Evolutionary conservation across 2,329 filamentous ascomycete species (phyloP).

Genomic region (Microcyclosporella mali): DNA sequence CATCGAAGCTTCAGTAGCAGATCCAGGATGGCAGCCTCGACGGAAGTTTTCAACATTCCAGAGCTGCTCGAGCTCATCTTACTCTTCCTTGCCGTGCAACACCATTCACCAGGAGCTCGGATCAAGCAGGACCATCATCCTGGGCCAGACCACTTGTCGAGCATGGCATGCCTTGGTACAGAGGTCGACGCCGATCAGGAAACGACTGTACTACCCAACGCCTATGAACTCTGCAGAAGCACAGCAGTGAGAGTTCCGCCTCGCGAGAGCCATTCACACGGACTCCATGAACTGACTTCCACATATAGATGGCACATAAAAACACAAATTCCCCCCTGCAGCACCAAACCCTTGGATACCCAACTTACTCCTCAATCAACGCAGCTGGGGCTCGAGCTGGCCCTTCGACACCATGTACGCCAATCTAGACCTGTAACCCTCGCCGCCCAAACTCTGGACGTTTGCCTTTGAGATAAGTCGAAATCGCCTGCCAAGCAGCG

Average conservation of each 20-base stretch:
- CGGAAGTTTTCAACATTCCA: slow-evolving; percentile 14
- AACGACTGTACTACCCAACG: slow-evolving; percentile 16
- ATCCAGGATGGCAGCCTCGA: slow-evolving; percentile 7
- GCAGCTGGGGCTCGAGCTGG: slow-evolving; percentile 20
- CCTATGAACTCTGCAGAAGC: slow-evolving; percentile 3
- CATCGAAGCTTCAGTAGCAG: too few species aligned
- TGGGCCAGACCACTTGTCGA: slow-evolving; percentile 10
- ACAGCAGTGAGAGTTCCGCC: neutral
- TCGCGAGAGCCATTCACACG: too few species aligned
- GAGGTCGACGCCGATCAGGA: slow-evolving; percentile 12
- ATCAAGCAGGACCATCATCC: slow-evolving; percentile 13
- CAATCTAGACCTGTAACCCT: slow-evolving; percentile 10
- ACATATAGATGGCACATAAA: slow-evolving; percentile 6
- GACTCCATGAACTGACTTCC: too few species aligned
- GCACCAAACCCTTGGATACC: slow-evolving; percentile 21
- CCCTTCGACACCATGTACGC: slow-evolving; percentile 15
- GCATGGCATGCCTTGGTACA: slow-evolving; percentile 16
- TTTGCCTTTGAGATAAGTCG: slow-evolving; percentile 18
- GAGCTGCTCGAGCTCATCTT: slow-evolving; percentile 17
- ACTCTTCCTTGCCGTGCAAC: slow-evolving; percentile 13
- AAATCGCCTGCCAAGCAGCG: too few species aligned
- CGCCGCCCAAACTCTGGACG: slow-evolving; percentile 15
- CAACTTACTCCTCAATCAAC: slow-evolving; percentile 15
- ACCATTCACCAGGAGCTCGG: slow-evolving; percentile 16
- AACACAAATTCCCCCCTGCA: slow-evolving; percentile 13